Conservation (phyloP, 1,284 basidiomycete species). For the Austroboletus novae-zelandiae region DNA sequence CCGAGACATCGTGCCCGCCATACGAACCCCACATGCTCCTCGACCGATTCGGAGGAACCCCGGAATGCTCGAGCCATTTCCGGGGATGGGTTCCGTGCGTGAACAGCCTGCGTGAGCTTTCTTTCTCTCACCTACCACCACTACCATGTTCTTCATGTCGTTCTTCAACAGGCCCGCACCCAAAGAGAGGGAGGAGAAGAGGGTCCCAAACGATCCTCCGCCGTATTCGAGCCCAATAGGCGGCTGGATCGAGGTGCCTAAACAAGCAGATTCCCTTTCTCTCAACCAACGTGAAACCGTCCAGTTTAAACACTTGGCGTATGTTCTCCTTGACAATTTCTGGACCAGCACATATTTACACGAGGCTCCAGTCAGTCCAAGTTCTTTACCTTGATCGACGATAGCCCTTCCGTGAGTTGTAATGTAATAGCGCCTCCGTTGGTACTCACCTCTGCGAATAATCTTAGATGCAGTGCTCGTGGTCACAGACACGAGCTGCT, state of each 20-base stretch:
- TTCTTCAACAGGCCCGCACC: conserved; percentile 6
- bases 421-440: background rate
- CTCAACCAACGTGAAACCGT: conserved; percentile 15
- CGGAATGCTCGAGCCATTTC: background rate
- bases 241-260: conserved; percentile 18
- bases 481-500: conserved; percentile 23
- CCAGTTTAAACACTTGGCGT: conserved; percentile 18
- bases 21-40: background rate
- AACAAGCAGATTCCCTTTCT: conserved; percentile 3
- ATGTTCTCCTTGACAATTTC: conserved; percentile 3
- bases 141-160: background rate
- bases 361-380: conserved; percentile 16
- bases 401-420: conserved; percentile 20
- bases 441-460: background rate
- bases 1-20: background rate
- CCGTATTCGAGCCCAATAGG: conserved; percentile 14
- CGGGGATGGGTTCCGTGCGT: background rate
- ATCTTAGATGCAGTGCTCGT: conserved; percentile 20
- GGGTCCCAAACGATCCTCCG: conserved; percentile 9
- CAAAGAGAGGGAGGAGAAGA: background rate
- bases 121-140: conserved; percentile 1
- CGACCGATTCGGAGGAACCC: background rate
- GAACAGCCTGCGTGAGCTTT: conserved; percentile 10
- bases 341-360: conserved; percentile 4
- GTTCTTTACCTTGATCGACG: conserved; percentile 26